These are phyloP conservation scores for Apiotrichum laibachii DNA, from an alignment of 1,284 basidiomycete genomes.

Conservation along the genomic window DNA sequence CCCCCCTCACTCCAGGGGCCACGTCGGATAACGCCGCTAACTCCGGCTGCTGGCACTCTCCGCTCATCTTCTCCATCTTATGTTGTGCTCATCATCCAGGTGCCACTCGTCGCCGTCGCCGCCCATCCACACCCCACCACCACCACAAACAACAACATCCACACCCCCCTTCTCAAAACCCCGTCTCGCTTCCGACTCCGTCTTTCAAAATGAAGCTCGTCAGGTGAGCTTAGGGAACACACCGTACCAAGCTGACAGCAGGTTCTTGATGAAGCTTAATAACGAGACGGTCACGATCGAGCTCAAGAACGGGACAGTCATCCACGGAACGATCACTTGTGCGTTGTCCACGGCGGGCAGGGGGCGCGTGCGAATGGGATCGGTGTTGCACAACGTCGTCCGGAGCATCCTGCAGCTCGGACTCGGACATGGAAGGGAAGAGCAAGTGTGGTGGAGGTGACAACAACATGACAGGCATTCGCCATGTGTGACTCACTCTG, in stretches of 20 bases:
- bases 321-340: constrained; percentile 98
- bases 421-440: neutral
- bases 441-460: neutral
- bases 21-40: constrained; percentile 1
- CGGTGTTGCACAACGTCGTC: neutral
- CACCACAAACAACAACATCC: constrained; percentile 6
- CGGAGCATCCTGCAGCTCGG: too few relatives aligned
- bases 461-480: neutral
- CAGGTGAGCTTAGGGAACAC: constrained; percentile 38
- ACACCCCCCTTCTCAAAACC: constrained; percentile 10
- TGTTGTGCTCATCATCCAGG: neutral
- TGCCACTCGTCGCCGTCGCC: neutral
- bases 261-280: constrained; percentile 99
- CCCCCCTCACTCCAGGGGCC: neutral
- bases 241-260: constrained; percentile 40
- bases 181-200: constrained; percentile 36
- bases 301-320: constrained; percentile 93
- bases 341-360: too few relatives aligned
- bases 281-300: constrained; percentile 99
- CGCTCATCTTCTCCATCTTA: neutral
- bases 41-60: neutral
- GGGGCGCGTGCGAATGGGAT: too few relatives aligned
- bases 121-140: neutral
- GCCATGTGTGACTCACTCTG: neutral
- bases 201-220: constrained; percentile 54